phyloP scores from a whole-genome alignment of 2,329 filamentous ascomycete species.

The Sporothrix euskadiensis region DNA sequence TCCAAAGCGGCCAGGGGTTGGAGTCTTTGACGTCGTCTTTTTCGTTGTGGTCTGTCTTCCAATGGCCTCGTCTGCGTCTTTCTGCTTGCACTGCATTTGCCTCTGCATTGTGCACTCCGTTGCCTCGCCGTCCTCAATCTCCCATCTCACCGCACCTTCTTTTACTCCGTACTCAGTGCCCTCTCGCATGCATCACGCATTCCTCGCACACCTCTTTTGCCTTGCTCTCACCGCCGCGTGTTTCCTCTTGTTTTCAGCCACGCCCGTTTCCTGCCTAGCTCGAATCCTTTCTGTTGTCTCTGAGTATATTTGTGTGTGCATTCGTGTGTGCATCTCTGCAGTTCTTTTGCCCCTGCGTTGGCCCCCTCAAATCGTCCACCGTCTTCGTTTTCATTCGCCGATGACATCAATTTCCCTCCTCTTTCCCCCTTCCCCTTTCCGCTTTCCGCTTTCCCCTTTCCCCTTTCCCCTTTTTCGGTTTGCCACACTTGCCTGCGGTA shows the following conservation, averaged over 20 bases:
- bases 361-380: conserved; percentile 5
- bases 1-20: not conserved
- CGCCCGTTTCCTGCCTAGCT: conserved; percentile 10
- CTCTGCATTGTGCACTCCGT: conserved; percentile 3
- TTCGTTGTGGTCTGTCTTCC: not conserved
- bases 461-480: not conserved
- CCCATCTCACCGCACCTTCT: conserved; percentile 12
- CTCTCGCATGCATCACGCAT: not conserved
- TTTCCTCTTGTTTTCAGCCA: conserved; percentile 5
- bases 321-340: not conserved
- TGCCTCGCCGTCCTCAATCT: conserved; percentile 12
- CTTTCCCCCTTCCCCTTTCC: not conserved
- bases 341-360: not conserved
- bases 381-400: not conserved
- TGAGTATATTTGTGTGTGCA: not conserved
- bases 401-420: not conserved
- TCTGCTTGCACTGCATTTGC: not conserved
- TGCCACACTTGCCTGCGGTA: not conserved
- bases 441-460: not conserved
- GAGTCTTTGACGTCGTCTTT: not conserved
- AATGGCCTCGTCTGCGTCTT: not conserved
- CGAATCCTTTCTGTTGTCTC: not conserved
- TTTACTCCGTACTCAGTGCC: not conserved
- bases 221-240: not conserved
- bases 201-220: not conserved